Evolutionary conservation across 139 green algal genomes (phyloP), one percentile per base, ranked within the genome.

Genomic region (Chlamydomonas applanata): DNA sequence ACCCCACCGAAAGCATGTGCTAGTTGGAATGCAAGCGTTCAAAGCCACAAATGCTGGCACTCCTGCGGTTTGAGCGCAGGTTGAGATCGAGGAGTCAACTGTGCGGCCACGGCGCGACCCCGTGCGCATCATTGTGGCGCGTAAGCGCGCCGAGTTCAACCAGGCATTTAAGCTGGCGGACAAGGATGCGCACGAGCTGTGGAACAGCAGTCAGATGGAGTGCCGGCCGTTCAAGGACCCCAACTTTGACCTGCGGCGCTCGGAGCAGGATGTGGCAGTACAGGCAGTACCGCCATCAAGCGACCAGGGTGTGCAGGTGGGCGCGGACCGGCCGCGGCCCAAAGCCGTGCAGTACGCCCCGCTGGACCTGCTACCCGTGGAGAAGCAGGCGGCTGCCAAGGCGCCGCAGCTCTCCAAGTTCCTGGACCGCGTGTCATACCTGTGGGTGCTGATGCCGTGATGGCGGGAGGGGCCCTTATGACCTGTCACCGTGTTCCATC

Each of bases 121-220:
- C 17, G 77, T 89, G 25, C 49, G 75, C 1, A 79, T 94, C 66
- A 65, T 77, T 4, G 74, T 89, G 19, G 74, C 76, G 22, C 81
- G 81, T 11, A 34, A n/a, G 36, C 84, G 86, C 30, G 62, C 61
- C 0, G 85, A 89, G 45, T 92, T 94, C 69, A 79, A 87, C 49
- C 77, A 79, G 65, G 11, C 54, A 2, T 72, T 73, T 60, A 88
- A 89, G 68, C 76, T 92, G 27, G 56, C 53, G 33, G 86, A 92
- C 79, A 92, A 90, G 81, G 88, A 92, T 73, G 78, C 86, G n/a
- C 76, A 87, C 40, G 88, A 94, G 82, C 84, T 93, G 54, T 94
- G 86, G 85, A 91, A 92, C 80, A 87, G 80, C 70, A 85, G 74
- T 32, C 82, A 90, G 40, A 91, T 91, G 85, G 88, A 91, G 74